Evolutionary conservation across 495 filamentous ascomycete species (phyloP).

Genomic region (Penicillium goetzii): DNA sequence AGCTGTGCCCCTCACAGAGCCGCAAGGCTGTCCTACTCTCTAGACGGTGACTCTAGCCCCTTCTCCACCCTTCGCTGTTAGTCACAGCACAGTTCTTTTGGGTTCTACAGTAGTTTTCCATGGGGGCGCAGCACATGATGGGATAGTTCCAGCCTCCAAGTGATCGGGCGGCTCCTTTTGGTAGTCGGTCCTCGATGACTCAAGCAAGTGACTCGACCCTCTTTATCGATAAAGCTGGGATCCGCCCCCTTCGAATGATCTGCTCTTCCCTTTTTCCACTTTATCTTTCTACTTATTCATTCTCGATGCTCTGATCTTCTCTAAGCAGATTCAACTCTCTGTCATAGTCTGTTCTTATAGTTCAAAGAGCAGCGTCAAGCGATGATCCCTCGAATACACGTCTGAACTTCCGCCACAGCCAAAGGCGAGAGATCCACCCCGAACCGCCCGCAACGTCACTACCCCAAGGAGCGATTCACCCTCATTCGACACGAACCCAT

Average conservation of each 20-base stretch:
- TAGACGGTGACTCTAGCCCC: neutral
- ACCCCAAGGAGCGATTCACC: conserved; percentile 19
- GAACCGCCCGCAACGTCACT: conserved; percentile 33
- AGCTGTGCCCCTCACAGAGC: conserved; percentile 18
- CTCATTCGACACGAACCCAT: conserved; percentile 16
- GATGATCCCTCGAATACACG: conserved; percentile 55
- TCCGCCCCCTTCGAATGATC: conserved; percentile 8
- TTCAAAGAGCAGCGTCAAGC: conserved; percentile 23
- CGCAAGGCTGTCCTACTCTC: conserved; percentile 13
- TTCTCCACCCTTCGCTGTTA: conserved; percentile 14
- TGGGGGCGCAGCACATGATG: conserved; percentile 9
- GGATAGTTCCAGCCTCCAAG: neutral
- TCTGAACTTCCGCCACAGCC: conserved; percentile 38
- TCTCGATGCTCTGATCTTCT: conserved; percentile 6
- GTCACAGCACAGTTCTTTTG: conserved; percentile 18
- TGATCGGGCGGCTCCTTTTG: neutral
- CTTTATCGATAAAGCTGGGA: conserved; percentile 48
- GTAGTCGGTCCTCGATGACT: conserved; percentile 29
- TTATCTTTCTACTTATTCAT: neutral
- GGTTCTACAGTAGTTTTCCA: conserved; percentile 15
- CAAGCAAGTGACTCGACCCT: conserved; percentile 30
- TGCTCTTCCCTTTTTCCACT: conserved; percentile 3
- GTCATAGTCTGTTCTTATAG: neutral
- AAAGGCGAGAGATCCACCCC: conserved; percentile 20
- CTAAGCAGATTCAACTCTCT: conserved; percentile 8